Evolutionary conservation across 371 early-diverging fungal genomes (phyloP), one percentile per base, ranked within the genome.

Genomic region (Cokeromyces recurvatus): DNA sequence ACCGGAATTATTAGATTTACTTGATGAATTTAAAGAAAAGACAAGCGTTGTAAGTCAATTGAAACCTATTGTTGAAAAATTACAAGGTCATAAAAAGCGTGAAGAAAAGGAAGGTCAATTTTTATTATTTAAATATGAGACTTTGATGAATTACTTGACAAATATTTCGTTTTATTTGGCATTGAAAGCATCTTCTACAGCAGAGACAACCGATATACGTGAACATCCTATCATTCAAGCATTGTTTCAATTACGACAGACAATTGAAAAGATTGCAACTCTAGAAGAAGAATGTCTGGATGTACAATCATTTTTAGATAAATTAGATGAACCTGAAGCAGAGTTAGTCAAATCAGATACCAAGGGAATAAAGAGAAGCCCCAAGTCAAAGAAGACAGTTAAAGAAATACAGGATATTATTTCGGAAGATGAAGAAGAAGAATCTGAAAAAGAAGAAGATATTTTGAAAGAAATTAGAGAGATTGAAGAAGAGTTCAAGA

Each of bases 141-240:
- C 67, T 1, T 38, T 68, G 17, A 66, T 87, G 63, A 82, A 81
- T 48, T 95, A 94, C 59, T 66, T 94, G 55, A 87, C 85, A 51
- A 95, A 95, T 53, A 79, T 94, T 44, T 82, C 94, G 16, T 94
- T 92, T 46, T 94, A 92, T 62, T 74, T 95, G 45, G 79, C 80
- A 1, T 56, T 91, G 37, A 89, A 89, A 57, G 81, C 91, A 9
- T 34, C 35, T 14, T 76, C 73, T 4, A 34, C 5, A 14, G 82
- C 86, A 12, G 77, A 75, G 5, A 35, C 74, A 0, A 58, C 64
- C 11, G 71, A 80, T 44, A 54, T 87, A 32, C 81, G 76, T 36
- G 77, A 83, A 41, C 95, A 95, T 62, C 94, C 94, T 8, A 90
- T 94, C 14, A 84, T 92, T 52, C 81, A 82, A 24, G 78, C 82